These are phyloP conservation scores for Neckera pumila DNA, from an alignment of 225 moss, liverwort and hornwort species.

Conservation along the genomic window DNA sequence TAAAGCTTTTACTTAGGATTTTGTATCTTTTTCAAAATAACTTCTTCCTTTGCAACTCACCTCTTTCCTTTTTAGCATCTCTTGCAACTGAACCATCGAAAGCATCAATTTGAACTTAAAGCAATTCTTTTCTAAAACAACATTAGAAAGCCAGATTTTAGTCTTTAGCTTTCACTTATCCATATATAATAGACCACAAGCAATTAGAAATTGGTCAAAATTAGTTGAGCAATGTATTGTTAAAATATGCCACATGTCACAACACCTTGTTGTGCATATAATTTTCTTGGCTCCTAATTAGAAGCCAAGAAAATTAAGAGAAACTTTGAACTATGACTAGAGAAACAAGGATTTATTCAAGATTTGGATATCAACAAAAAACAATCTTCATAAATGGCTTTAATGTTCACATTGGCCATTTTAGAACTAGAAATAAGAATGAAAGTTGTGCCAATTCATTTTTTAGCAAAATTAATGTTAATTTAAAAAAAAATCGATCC, in stretches of 20 bases:
- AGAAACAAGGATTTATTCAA: fast-evolving
- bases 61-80: not conserved
- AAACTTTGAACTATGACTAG: fast-evolving
- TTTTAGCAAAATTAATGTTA: fast-evolving
- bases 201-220: not conserved
- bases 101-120: not conserved
- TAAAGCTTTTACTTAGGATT: not conserved
- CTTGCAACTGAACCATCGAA: not conserved
- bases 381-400: not conserved
- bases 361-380: too few relatives aligned
- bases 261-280: not conserved
- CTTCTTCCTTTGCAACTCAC: not conserved
- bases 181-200: not conserved
- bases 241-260: not conserved
- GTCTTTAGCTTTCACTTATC: not conserved
- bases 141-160: not conserved
- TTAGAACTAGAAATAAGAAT: not conserved
- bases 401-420: too few relatives aligned
- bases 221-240: too few relatives aligned
- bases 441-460: too few relatives aligned
- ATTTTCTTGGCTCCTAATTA: not conserved
- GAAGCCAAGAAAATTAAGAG: not conserved
- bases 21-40: not conserved
- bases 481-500: too few relatives aligned
- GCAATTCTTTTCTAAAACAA: not conserved